Base-by-base conservation (phyloP, 441 rosid species). In the Eugenia klotzschiana region DNA sequence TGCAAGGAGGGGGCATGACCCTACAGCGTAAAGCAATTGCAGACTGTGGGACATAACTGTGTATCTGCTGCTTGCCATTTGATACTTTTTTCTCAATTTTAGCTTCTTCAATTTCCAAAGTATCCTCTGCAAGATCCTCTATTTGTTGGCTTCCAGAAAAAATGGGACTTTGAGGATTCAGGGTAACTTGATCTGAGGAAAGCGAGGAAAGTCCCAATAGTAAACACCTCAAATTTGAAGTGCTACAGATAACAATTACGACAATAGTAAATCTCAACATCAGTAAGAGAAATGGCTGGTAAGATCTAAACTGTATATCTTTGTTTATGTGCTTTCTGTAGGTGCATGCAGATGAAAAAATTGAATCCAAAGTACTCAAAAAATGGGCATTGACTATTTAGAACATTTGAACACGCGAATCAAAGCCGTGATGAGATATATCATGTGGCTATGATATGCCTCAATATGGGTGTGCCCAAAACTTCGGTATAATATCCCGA, bases 1-100 rank as follows among this genome's bases (percentile, higher is more conserved):
- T 86, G 89, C 98, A 95, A 86, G 98, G 99, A 80, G 98, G 98
- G 49, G 98, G 98, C 95, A 92, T 90, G 87, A 90, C 97, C 53
- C 94, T 92, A 53, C 94, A 97, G 56, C 98, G 91, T 79, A 95
- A 90, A 80, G 96, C 94, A 86, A 97, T 91, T 40, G 98, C 99
- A 86, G 96, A 91, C 74, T 89, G 92, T 60, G 99, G 91, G 53
- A 97, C 93, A 88, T 93, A 95, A 91, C 84, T 90, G 83, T 87
- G 92, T 51, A 64, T 51, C 84, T 88, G 92, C 84, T 89, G 88
- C 29, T 77, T 57, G 83, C 82, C 91, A 51, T 55, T 52, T 64
- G 79, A 53, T 72, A 80, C 54, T 81, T 86, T 43, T 83, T 89
- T 90, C 82, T 90, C 93, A 54, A 81, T 73, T 84, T 81, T 83